Evolutionary conservation across 306 rosid genomes (phyloP), one percentile per base, ranked within the genome.

Genomic region (Vigna unguiculata): DNA sequence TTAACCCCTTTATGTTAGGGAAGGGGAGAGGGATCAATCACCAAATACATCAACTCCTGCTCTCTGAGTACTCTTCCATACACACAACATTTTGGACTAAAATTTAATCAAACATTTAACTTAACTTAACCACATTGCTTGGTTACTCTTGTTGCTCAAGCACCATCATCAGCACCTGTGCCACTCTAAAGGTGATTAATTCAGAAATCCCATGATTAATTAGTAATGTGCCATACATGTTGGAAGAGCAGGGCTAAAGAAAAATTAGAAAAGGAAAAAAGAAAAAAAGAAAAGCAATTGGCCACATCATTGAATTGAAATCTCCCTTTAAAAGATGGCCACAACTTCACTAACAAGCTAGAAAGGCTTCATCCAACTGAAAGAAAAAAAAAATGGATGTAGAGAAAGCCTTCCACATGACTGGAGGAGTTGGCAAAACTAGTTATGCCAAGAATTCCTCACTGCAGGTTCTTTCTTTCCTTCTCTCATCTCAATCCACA

Each of bases 381-480:
- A 72, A 61, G 49, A 82, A 79, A 89, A 73, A 36, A 61, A 71
- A 83, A 79, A 89, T 94, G 98, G 91, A 92, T 89, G 87, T 85
- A 22, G 89, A 87, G 90, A 92, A 89, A 41, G 85, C 86, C 52
- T 94, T 94, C 83, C 94, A 88, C 79, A 94, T 92, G 98, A 87
- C 68, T 55, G 98, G 93, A 81, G 98, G 98, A 46, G 82, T 72
- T 84, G 96, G 96, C 81, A 86, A 78, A 59, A 90, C 87, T n/a
- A 94, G 98, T 89, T 94, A 94, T 84, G 92, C 98, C 57, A 86
- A 79, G 51, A 94, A 94, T 69, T 94, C 98, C 76, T 85, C 94
- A 32, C 83, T 87, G 6, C 98, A 93, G 93, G 98, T 83, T 78
- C 74, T 62, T 3, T n/a, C 68, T 46, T 13, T 65, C 49, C 43